Base-by-base conservation (phyloP, 1,284 basidiomycete species). In the Apiotrichum porosum region DNA sequence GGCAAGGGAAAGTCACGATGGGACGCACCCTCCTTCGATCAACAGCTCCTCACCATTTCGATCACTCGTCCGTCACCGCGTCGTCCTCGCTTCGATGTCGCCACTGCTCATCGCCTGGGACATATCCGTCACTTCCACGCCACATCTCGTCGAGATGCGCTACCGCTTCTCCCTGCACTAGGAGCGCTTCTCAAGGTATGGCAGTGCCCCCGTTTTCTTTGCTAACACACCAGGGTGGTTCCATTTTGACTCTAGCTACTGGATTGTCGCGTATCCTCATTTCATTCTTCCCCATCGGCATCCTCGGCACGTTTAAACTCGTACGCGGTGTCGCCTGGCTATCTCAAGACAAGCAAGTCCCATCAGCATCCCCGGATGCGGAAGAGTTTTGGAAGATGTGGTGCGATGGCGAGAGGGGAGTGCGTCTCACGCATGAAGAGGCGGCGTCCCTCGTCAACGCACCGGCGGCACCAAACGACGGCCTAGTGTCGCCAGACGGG, bases 141-240 rank as follows among this genome's bases (percentile, higher is more conserved):
- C 1, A 61, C 68, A 0, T n/a, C 58, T 4, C 47, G 62, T 14
- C 49, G 69, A 13, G 51, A 68, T 24, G 72, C 69, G 14, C 52
- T 72, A 22, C 71, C 72, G 0, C 55, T 72, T 0, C 51, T 74
- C 9, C 68, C 70, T 4, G 69, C 62, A 3, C 45, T 61, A 1
- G 50, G 65, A 4, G 66, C 59, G 2, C 42, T 74, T 2, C 44
- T 74, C 21, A 74, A 74, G 54, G 72, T 72, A 39, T 45, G 62
- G 6, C 32, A 15, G 19, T 32, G 4, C 9, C 17, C 9, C 14
- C 5, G n/a, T 14, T 14, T 4, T 14, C 12, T 6, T 28, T 22
- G 40, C 44, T 53, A 30, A 44, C 45, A 15, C 17, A 10, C 32
- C 44, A 82, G 80, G 73, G 77, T 6, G 78, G 80, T 3, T 72